Percentiles rank a stretch among this genome's conserved stretches.
Evolutionary conservation across 2,329 filamentous ascomycete species (phyloP).

Genomic region (Exophiala aquamarina): DNA sequence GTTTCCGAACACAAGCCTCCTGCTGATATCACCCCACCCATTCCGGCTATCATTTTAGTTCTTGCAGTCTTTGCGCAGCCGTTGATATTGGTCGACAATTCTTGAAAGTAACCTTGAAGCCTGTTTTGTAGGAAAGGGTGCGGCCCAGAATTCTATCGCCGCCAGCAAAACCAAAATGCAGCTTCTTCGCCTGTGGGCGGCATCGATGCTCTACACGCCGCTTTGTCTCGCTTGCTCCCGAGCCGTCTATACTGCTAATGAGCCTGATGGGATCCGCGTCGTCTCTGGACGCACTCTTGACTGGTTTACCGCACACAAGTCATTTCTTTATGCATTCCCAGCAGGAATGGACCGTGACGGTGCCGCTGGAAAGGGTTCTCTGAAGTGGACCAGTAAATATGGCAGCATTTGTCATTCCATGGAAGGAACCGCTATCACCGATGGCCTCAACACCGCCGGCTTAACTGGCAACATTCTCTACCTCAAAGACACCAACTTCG

Average conservation of each 20-base stretch:
- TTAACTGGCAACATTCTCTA: slow-evolving; percentile 6
- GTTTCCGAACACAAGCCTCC: no score
- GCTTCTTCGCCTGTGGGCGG: no score
- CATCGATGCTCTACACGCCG: no score
- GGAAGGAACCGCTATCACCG: slow-evolving; percentile 1
- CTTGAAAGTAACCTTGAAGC: no score
- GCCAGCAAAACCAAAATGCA: no score
- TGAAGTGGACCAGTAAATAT: slow-evolving; percentile 6
- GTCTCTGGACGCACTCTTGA: slow-evolving; percentile 3
- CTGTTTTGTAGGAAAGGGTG: no score
- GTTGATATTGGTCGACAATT: no score
- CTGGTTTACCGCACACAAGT: slow-evolving; percentile 4
- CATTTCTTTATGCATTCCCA: slow-evolving; percentile 5
- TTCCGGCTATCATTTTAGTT: no score
- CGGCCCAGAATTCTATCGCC: no score
- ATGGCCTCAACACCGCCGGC: slow-evolving; percentile 4
- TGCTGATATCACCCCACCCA: no score
- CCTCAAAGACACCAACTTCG: slow-evolving; percentile 2
- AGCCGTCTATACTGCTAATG: not conserved
- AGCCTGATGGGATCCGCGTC: slow-evolving; percentile 2
- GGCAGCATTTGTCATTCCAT: slow-evolving; percentile 1
- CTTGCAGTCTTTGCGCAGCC: no score
- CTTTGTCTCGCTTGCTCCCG: slow-evolving; percentile 6
- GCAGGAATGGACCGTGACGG: slow-evolving; percentile 3
- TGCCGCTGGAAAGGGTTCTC: not conserved